Evolutionary conservation across 2,329 filamentous ascomycete species (phyloP), one percentile per base, ranked within the genome.

Genomic region (Aspergillus sp.): DNA sequence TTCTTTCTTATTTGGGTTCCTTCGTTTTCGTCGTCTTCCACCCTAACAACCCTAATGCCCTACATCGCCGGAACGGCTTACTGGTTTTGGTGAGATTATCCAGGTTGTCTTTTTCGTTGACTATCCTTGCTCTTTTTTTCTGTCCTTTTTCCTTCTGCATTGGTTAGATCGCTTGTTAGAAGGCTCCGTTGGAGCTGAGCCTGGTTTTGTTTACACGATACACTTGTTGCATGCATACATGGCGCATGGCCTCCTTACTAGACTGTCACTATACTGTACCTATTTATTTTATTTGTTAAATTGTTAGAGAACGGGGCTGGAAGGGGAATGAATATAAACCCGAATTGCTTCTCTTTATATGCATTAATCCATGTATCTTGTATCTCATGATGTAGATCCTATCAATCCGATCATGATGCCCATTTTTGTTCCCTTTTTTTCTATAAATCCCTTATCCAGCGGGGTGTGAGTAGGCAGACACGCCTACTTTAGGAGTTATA

Each of bases 351-450:
- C 42, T 30, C 27, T 30, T 30, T 30, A 30, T 52, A 57, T 52
- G 48, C 46, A 49, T 57, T 57, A 48, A 48, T 34, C 48, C 34
- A 57, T 53, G 33, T 47, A 41, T 47, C 42, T 51, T 53, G 33
- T 47, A 34, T 47, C 34, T 51, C 40, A 44, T 56, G 19, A 45
- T 56, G 9, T 54, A 27, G 20, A 50, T 37, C 39, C 12, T 22
- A 9, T 17, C 20, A 12, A 50, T 37, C 39, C 12, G 19, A 9
- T 24, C 33, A 54, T n/a, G n/a, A 17, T 7, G 34, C 34, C 13
- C 34, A 24, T 50, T 50, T 22, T 39, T 24, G 11, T 20, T 13
- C 13, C 8, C 27, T 33, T 33, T 48, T 20, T 20, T 20, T 49
- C 5, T 33, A 44, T 8, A 34, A 5, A 37, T 15, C 41, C 41